Evolutionary conservation across 805 yeast species (phyloP), one percentile per base, ranked within the genome.

Genomic region (Ogataea parapolymorpha): DNA sequence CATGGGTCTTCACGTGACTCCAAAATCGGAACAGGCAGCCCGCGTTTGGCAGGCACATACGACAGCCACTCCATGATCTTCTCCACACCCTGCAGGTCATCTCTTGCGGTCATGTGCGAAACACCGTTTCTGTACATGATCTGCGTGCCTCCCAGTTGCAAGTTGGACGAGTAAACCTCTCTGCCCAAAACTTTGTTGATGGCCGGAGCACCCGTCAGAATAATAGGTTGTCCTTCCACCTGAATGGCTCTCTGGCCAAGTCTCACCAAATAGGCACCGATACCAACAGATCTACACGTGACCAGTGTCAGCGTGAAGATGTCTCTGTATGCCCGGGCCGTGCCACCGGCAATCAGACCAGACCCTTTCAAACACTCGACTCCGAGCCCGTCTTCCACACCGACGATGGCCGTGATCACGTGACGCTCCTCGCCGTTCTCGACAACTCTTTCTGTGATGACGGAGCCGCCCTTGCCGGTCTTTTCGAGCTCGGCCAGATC

Each of bases 271-370:
- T 93, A 93, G 33, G 99, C 99, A 74, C 99, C 99, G 65, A 93
- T 93, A 82, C 99, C 99, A 58, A 93, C 99, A 38, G 98, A 90
- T 76, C 99, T 83, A 72, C 98, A 90, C n/a, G 99, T 93, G 41
- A 93, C 99, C 65, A 93, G 75, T n/a, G 99, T 91, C 45, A 90
- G 80, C 15, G 99, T 93, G 74, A 93, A 93, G 49, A 93, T 93
- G 62, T 93, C 99, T 65, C 86, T 85, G 79, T 93, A 93, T 15
- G 99, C 99, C 64, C 88, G 82, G 10, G 97, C 86, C 34, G 99
- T 93, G 22, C 95, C 96, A 68, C 99, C 99, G 16, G 99, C 99
- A 70, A 93, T 93, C 60, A 93, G 75, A 71, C 98, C 99, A 41
- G 98, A 91, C 28, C 99, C 99, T 69, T 82, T 82, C 67, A 93